Evolutionary conservation across 805 yeast species (phyloP).

Genomic region (Torulaspora gathmanii): DNA sequence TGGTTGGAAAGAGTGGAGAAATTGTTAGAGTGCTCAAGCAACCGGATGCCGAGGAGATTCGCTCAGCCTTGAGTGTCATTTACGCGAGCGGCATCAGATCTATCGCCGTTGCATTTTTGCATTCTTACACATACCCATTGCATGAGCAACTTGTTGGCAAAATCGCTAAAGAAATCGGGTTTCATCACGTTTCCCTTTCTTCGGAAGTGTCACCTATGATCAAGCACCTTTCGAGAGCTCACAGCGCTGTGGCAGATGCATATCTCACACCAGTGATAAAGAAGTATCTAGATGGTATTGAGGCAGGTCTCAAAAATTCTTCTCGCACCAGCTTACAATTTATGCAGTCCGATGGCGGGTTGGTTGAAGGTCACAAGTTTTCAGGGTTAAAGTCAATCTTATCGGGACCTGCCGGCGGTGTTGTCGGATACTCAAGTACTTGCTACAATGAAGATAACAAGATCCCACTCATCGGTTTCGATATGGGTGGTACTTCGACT

Average conservation of each 20-base stretch:
- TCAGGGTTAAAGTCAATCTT: slow-evolving; percentile 84
- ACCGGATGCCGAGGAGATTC: slow-evolving; percentile 46
- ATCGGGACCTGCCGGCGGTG: slow-evolving; percentile 98
- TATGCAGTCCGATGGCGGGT: slow-evolving; percentile 97
- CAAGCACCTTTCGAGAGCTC: slow-evolving; percentile 67
- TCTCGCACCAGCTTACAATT: slow-evolving; percentile 55
- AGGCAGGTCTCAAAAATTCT: slow-evolving; percentile 54
- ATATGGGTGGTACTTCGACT: slow-evolving; percentile 90
- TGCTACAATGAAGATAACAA: slow-evolving; percentile 54
- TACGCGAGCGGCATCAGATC: slow-evolving; percentile 59
- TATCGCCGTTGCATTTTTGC: slow-evolving; percentile 66
- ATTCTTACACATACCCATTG: slow-evolving; percentile 65
- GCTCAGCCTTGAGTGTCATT: slow-evolving; percentile 40
- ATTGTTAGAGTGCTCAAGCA: slow-evolving; percentile 50
- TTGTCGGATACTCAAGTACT: slow-evolving; percentile 86
- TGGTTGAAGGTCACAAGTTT: slow-evolving; percentile 76
- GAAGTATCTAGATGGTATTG: slow-evolving; percentile 57
- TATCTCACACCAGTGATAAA: slow-evolving; percentile 76
- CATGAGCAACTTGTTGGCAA: slow-evolving; percentile 60
- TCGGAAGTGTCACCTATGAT: slow-evolving; percentile 73
- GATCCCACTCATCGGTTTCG: slow-evolving; percentile 72
- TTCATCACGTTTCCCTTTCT: slow-evolving; percentile 62
- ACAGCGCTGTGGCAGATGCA: slow-evolving; percentile 77
- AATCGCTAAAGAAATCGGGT: slow-evolving; percentile 63
- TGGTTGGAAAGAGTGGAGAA: slow-evolving; percentile 65